Base-by-base conservation (phyloP, 768 basidiomycete genomes). In the Leucocoprinus leucothites region DNA sequence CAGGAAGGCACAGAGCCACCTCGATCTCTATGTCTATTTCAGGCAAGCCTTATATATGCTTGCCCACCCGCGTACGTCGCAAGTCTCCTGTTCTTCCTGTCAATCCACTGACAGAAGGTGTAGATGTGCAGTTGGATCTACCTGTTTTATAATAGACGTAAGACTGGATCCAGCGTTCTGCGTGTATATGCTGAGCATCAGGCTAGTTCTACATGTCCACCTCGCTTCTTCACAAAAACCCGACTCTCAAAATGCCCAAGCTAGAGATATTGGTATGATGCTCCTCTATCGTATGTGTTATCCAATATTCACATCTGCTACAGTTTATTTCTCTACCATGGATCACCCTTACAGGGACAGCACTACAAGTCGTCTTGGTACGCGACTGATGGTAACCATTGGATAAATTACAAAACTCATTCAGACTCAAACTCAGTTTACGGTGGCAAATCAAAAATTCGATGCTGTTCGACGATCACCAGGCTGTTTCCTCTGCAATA, bases 11-110 rank as follows among this genome's bases (percentile, higher is more conserved):
- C 13, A 8, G 36, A 34, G 14, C 53, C 52, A 24, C 52, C 53
- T 28, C 22, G 11, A 13, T 9, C 24, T 8, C 46, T 55, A 3
- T 55, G 53, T 8, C 45, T 48, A 8, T 22, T 55, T 1, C 53
- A 55, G 21, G 46, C 53, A 18, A 55, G 45, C 7, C 44, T 55
- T n/a, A 42, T 55, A 55, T 55, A 55, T 41, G 53, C 53, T 21
- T 55, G 46, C 21, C 53, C 53, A 42, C 46, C 53, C 16, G 53
- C 53, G 53, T 55, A 55, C 13, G 53, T 34, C 36, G 31, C 11
- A 5, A 2, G 18, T 22, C 28, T 19, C 8, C 18, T 40, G 22
- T 25, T n/a, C 8, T n/a, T n/a, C 25, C 9, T 46, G 14, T 14
- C 21, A 7, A 9, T 8, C 7, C 16, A 7, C 14, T n/a, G 46